Conservation (phyloP, 306 rosid genomes). For the Psophocarpus tetragonolobus region DNA sequence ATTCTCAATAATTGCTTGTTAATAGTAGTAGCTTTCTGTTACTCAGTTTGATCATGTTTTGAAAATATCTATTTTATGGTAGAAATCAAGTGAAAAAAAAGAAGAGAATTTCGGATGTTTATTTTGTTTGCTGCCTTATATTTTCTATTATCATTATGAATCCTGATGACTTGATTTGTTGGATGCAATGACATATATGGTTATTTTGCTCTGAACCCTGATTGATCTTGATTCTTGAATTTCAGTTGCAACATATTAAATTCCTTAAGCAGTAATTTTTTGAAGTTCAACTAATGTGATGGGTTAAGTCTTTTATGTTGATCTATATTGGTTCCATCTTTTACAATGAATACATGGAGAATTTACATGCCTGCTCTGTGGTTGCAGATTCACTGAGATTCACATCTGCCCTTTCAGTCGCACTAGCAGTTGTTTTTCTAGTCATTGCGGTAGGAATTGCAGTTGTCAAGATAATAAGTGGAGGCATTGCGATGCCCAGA, state of each 20-base stretch:
- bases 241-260: conserved; percentile 13
- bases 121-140: neutral
- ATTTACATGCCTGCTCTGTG: conserved; percentile 36
- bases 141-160: neutral
- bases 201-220: neutral
- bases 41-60: neutral
- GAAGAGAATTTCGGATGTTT: neutral
- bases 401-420: conserved; percentile 88
- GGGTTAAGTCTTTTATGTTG: neutral
- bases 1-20: neutral
- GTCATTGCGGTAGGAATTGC: conserved; percentile 89
- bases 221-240: conserved; percentile 9
- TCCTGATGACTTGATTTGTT: neutral
- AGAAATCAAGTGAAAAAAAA: neutral
- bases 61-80: neutral
- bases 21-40: neutral
- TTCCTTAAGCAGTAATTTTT: neutral
- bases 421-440: conserved; percentile 79
- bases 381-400: conserved; percentile 90
- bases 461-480: conserved; percentile 65
- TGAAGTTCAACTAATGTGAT: neutral
- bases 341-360: conserved; percentile 17
- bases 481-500: conserved; percentile 77
- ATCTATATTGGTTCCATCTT: neutral
- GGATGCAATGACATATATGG: neutral